Base-by-base conservation (phyloP, 441 rosid species). In the Erodium trifolium region DNA sequence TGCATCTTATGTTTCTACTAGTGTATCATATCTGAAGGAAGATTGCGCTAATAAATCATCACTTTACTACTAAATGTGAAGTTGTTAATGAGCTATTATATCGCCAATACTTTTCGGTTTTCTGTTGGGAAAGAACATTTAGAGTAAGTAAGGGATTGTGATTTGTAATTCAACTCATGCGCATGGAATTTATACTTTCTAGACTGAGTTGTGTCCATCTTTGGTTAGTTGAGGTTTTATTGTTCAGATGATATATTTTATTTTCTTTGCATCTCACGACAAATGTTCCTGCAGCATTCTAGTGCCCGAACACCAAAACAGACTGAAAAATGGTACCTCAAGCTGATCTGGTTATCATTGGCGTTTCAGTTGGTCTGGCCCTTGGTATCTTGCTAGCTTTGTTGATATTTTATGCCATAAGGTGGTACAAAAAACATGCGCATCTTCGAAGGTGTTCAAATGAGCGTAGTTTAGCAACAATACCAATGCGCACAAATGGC, bases 401-500 rank as follows among this genome's bases (percentile, higher is more conserved):
- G 1, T 75, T 91, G 29, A 68, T 84, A 29, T 89, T 80, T 83
- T 80, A 80, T n/a, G 78, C 77, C 67, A 16, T 87, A 65, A 83
- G 85, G 79, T 91, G 99, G 96, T 86, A 83, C 72, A 82, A 76
- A 55, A 82, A 65, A 69, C 85, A 66, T 74, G 86, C 85, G 72
- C 76, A 77, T 78, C 85, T 83, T 63, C 76, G 75, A 12, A 77
- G 57, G 34, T 68, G 84, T 72, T 76, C 86, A 53, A 87, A 83
- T 67, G 96, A 89, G 57, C 90, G 81, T 43, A 85, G 84, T 67
- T 27, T 78, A 72, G 74, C 87, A 2, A 73, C 85, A 63, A 86
- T 87, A 71, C 96, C 97, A 0, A 78, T 89, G 66, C 96, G 92
- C 62, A 66, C 76, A 45, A 87, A 93, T 82, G 93, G 92, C 74